Base-by-base conservation (phyloP, 1,284 basidiomycete genomes). In the Megacollybia platyphylla region DNA sequence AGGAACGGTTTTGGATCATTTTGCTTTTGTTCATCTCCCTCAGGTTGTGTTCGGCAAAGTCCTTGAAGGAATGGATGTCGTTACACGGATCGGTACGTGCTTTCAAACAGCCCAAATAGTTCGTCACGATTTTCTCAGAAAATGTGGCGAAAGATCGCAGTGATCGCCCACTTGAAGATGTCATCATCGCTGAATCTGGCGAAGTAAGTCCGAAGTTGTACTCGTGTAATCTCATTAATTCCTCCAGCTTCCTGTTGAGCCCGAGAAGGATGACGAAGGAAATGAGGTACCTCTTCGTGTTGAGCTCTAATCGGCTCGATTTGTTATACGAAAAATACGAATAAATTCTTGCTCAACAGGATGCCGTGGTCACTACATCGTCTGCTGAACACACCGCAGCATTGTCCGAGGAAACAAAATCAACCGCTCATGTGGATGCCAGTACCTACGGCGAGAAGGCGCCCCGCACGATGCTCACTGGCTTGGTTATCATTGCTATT, bases 1-100 rank as follows among this genome's bases (percentile, higher is more conserved):
- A 24, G 20, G 20, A 24, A 57, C 44, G 69, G 64, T 18, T 6
- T 35, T 6, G 36, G 9, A 29, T 27, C 40, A 44, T 31, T n/a
- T 17, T 28, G 44, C 27, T 39, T 40, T 41, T 31, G 20, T 29
- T 35, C 44, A 10, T 50, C 41, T 38, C 18, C 44, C 36, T 1
- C 48, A 87, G 82, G 85, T 93, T 57, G 91, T 97, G 36, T 97
- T 96, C 52, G 92, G 92, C 46, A 78, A 79, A 52, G 86, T 96
- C 44, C 51, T 94, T 38, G 87, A 94, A 49, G 91, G 91, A 42
- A 86, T 93, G 84, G 85, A 92, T 50, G 64, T 94, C 48, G 71
- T 96, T 31, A 58, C 65, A 46, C 61, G 63, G 20, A 87, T 93
- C 48, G 87, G 88, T 85, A 61, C 18, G 4, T 30, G 20, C 36